Percentiles rank a stretch among this genome's conserved stretches.
Conservation (phyloP, 2,329 filamentous ascomycete species). For the Trichoderma citrinoviride region DNA sequence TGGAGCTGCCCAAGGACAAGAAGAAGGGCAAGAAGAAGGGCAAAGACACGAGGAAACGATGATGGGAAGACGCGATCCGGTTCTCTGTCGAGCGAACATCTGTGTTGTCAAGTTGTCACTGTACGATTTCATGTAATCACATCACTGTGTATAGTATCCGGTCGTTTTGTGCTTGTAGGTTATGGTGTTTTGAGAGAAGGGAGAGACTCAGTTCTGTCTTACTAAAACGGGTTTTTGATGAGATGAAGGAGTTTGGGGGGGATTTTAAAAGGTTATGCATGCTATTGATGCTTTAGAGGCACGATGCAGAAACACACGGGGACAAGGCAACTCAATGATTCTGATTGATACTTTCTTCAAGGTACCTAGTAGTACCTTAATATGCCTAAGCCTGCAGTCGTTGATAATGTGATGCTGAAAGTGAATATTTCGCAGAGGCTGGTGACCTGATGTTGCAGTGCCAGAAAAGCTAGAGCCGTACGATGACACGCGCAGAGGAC, state of each 20-base stretch:
- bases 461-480: background rate
- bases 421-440: background rate
- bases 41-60: slow-evolving; percentile 54
- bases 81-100: background rate
- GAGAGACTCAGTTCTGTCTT: background rate
- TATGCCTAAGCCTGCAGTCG: no score
- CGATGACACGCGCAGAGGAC: background rate
- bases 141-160: slow-evolving; percentile 17
- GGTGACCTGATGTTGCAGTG: background rate
- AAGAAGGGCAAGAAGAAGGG: slow-evolving; percentile 61
- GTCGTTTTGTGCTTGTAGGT: no score
- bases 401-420: background rate
- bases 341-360: no score
- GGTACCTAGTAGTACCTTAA: no score
- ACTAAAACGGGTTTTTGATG: no score
- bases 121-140: background rate
- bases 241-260: no score
- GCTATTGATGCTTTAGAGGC: no score
- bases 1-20: slow-evolving; percentile 64
- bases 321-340: no score
- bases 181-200: background rate
- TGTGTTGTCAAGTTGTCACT: background rate
- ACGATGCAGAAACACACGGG: no score
- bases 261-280: no score
- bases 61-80: slow-evolving; percentile 19